phyloP scores from a whole-genome alignment of 1,139 yeast species.

The Suhomyces panamericanus region DNA sequence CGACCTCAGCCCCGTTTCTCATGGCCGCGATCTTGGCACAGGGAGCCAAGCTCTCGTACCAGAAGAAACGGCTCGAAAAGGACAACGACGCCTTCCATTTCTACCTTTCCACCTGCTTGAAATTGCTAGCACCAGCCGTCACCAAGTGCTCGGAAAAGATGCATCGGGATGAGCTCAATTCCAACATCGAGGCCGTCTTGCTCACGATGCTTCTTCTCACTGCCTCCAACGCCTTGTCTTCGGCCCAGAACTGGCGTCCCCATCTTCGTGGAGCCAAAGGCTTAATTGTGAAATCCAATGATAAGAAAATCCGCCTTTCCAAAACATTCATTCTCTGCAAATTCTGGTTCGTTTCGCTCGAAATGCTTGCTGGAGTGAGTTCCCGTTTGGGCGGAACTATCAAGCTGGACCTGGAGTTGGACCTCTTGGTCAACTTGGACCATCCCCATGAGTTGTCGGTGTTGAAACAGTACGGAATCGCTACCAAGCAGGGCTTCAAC shows the following conservation, averaged over 20 bases:
- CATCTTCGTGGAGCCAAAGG: constrained; percentile 24
- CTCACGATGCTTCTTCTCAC: constrained; percentile 22
- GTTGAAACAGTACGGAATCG: constrained; percentile 17
- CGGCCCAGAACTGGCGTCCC: constrained; percentile 23
- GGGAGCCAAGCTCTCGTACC: constrained; percentile 19
- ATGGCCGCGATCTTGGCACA: constrained; percentile 23
- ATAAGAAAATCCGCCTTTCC: constrained; percentile 11
- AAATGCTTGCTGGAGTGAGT: constrained; percentile 22
- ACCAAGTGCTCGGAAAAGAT: constrained; percentile 11
- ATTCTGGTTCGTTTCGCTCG: constrained; percentile 21
- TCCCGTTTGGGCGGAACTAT: constrained; percentile 21
- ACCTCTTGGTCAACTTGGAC: constrained; percentile 14
- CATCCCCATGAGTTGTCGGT: constrained; percentile 16
- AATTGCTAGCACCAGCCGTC: constrained; percentile 21
- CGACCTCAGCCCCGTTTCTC: constrained; percentile 20
- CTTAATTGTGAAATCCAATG: constrained; percentile 18
- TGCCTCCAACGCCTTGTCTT: constrained; percentile 21
- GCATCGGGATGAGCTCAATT: constrained; percentile 9
- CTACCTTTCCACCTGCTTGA: constrained; percentile 20
- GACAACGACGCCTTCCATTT: constrained; percentile 21
- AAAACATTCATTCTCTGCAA: constrained; percentile 21
- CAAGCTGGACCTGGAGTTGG: constrained; percentile 17
- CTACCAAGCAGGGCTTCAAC: constrained; percentile 18
- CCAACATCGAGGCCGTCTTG: constrained; percentile 22
- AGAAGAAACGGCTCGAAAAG: constrained; percentile 13